These are phyloP conservation scores for Chaetomium sp. DNA, from an alignment of 2,329 filamentous ascomycete genomes.

Conservation along the genomic window DNA sequence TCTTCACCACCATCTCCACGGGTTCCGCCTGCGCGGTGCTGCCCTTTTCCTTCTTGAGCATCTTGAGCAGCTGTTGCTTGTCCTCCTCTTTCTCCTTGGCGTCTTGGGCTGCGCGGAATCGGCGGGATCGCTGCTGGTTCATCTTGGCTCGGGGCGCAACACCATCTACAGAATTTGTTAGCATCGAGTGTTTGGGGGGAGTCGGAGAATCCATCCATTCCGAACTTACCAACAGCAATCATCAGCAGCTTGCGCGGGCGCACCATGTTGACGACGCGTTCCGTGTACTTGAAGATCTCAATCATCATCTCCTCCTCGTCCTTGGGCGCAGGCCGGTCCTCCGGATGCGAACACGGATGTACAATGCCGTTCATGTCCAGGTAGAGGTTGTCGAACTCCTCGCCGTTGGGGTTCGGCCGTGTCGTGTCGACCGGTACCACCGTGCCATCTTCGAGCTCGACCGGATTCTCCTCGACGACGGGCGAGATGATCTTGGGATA, in stretches of 20 bases:
- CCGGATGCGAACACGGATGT: conserved; percentile 95
- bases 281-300: conserved; percentile 97
- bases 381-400: conserved; percentile 97
- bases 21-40: conserved; percentile 56
- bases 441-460: conserved; percentile 72
- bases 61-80: conserved; percentile 78
- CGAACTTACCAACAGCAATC: conserved; percentile 79
- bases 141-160: conserved; percentile 98
- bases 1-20: conserved; percentile 61
- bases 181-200: conserved; percentile 8
- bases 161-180: conserved; percentile 57
- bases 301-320: conserved; percentile 99
- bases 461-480: conserved; percentile 78
- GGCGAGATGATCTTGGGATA: conserved; percentile 95
- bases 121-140: conserved; percentile 96
- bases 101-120: conserved; percentile 90
- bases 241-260: conserved; percentile 90
- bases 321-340: conserved; percentile 82
- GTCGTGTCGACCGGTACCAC: conserved; percentile 80
- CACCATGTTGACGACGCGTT: conserved; percentile 97
- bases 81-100: conserved; percentile 90
- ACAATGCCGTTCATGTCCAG: conserved; percentile 99
- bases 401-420: conserved; percentile 86
- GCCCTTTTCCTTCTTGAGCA: conserved; percentile 73
- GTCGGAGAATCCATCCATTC: background rate